Base-by-base conservation (phyloP, 192 early-diverging fungal species). In the Rhizophagus sp. region DNA sequence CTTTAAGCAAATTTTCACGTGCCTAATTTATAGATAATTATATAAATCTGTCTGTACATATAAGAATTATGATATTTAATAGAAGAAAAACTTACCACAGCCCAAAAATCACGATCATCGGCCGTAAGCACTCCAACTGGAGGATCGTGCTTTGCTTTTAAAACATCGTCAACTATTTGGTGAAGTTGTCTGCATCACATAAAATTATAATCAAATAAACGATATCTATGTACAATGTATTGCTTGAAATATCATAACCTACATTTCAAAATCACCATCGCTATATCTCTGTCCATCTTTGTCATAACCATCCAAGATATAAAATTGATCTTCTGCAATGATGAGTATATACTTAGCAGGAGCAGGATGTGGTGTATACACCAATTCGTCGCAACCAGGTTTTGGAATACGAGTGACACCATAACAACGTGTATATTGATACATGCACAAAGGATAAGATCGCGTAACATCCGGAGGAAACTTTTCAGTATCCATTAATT, bases 41-140 rank as follows among this genome's bases (percentile, higher is more conserved):
- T 36, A 36, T 36, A n/a, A 15, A 1, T 65, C 19, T 27, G 1
- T 30, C 30, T 30, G 9, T 30, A 27, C 13, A 76, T 24, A 10
- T n/a, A 41, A 36, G 39, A 25, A 47, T 47, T 12, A 12, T 47
- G 44, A 47, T 47, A 47, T 12, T 33, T 47, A 11, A 41, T 24
- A n/a, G n/a, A 66, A n/a, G 17, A 17, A 10, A 75, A n/a, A 65
- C 6, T 34, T 64, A 76, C 75, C 52, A 76, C 68, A 17, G 95
- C 83, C 96, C 95, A 97, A 8, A 85, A 88, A 83, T 97, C 95
- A 49, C 96, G 90, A 78, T 97, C 92, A 19, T 93, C 91, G 11
- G 88, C 91, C 4, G 93, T 93, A 76, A 96, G 87, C 15, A 96
- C 79, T 2, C 89, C 75, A 4, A 97, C 81, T 0, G 95, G 88